phyloP scores from a whole-genome alignment of 1,139 yeast species.

The Suhomyces chickasaworum region DNA sequence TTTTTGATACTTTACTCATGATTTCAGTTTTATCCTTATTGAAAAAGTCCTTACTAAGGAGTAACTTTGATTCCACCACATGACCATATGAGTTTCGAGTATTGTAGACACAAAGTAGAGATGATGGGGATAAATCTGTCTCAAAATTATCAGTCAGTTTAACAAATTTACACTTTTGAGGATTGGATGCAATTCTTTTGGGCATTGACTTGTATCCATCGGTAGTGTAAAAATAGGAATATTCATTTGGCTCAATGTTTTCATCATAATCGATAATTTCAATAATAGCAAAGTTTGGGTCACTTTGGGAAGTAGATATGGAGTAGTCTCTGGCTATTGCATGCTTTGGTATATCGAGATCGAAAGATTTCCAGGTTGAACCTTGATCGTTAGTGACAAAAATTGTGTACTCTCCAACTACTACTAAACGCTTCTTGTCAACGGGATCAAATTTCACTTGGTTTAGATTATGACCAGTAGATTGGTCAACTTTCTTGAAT shows the following conservation, averaged over 20 bases:
- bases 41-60: conserved; percentile 59
- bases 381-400: conserved; percentile 62
- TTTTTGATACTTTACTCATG: conserved; percentile 27
- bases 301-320: too few species aligned
- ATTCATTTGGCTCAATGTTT: conserved; percentile 34
- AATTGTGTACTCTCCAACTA: conserved; percentile 44
- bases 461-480: conserved; percentile 28
- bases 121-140: conserved; percentile 40
- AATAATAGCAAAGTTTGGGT: conserved; percentile 43
- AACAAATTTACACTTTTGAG: conserved; percentile 53
- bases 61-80: conserved; percentile 43
- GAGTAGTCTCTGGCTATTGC: too few species aligned
- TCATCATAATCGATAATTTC: conserved; percentile 5
- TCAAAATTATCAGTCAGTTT: conserved; percentile 42
- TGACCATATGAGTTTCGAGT: conserved; percentile 47
- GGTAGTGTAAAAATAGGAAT: conserved; percentile 52
- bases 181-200: conserved; percentile 34
- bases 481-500: conserved; percentile 45
- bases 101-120: conserved; percentile 53
- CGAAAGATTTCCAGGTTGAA: conserved; percentile 53
- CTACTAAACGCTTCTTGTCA: conserved; percentile 53
- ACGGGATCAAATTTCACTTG: conserved; percentile 47
- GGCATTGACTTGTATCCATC: conserved; percentile 55
- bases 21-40: conserved; percentile 28
- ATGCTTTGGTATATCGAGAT: conserved; percentile 1